Base-by-base conservation (phyloP, 1,284 basidiomycete species). In the Ceratobasidium theobromae region DNA sequence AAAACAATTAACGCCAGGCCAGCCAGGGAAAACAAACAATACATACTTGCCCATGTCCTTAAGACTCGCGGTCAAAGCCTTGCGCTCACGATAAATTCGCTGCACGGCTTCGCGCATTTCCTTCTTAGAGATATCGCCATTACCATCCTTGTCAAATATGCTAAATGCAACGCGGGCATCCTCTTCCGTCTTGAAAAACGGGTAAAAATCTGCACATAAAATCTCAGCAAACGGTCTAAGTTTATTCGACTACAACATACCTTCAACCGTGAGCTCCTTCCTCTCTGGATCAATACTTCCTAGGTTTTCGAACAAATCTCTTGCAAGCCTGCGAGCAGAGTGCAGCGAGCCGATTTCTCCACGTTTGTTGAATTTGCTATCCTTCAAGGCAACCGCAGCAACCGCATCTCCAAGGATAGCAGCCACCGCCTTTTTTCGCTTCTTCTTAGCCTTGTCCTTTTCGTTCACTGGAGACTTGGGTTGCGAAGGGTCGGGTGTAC, bases 51-150 rank as follows among this genome's bases (percentile, higher is more conserved):
- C 38, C 64, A 71, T 70, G 23, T 86, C 87, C 80, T 90, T 89
- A 52, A 91, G 77, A 72, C 86, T 85, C 16, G 87, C 81, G 1
- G 84, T 84, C 35, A 93, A 77, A 1, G 88, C 80, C 72, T 89
- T 90, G 21, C 90, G 82, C 75, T 93, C 91, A 57, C 83, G 80
- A 73, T 93, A 93, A 57, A 93, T 92, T 32, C 89, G 79, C 71
- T 91, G 87, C 2, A 93, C 91, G 0, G 87, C 89, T 72, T 91
- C 88, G 46, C 91, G 83, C 89, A 93, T 93, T 77, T 93, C 91
- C 33, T 79, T 81, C 74, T 86, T 91, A 16, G 80, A 82, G 66
- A 93, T 89, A 72, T 93, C 90, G 8, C 90, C 91, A 72, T 93
- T 93, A 14, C 82, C 85, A 73, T 93, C 91, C 72, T 88, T 88